phyloP scores from a whole-genome alignment of 2,329 filamentous ascomycete species.

The Plenodomus lindquistii region DNA sequence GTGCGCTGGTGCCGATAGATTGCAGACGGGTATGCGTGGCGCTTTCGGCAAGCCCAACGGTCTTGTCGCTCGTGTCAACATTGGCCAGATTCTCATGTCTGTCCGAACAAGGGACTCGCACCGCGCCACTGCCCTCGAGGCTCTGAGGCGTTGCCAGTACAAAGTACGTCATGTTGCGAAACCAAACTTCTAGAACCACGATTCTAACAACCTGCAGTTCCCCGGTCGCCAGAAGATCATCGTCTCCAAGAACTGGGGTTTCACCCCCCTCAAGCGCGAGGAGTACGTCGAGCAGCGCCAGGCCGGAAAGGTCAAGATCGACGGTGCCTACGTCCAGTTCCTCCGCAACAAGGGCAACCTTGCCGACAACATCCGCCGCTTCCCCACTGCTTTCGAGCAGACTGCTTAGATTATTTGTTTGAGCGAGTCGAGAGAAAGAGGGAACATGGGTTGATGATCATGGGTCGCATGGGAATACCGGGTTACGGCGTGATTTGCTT shows the following conservation, averaged over 20 bases:
- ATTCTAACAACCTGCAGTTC: slow-evolving; percentile 58
- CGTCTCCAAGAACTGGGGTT: slow-evolving; percentile 99
- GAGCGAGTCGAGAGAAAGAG: slow-evolving; percentile 17
- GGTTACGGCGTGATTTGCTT: slow-evolving; percentile 44
- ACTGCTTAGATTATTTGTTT: slow-evolving; percentile 42
- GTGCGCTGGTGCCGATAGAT: slow-evolving; percentile 99
- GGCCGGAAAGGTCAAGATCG: slow-evolving; percentile 89
- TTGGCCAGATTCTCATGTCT: slow-evolving; percentile 97
- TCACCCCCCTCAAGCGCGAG: slow-evolving; percentile 96
- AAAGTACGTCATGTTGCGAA: slow-evolving; percentile 58
- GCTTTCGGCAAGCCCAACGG: slow-evolving; percentile 99
- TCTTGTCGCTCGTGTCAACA: slow-evolving; percentile 99
- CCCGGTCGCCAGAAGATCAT: slow-evolving; percentile 99
- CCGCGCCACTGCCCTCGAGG: slow-evolving; percentile 93
- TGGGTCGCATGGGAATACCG: slow-evolving; percentile 42
- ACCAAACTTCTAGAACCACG: not conserved
- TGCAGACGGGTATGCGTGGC: slow-evolving; percentile 99
- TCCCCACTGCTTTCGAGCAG: slow-evolving; percentile 83
- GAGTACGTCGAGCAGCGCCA: slow-evolving; percentile 97
- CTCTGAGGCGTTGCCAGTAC: slow-evolving; percentile 98
- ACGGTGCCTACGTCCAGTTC: slow-evolving; percentile 99
- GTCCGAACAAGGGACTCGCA: slow-evolving; percentile 95
- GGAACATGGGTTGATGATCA: slow-evolving; percentile 31
- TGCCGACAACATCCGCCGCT: slow-evolving; percentile 85
- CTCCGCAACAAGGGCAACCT: slow-evolving; percentile 89